Base-by-base conservation (phyloP, 495 filamentous ascomycete species). In the Daldinia caldariorum region DNA sequence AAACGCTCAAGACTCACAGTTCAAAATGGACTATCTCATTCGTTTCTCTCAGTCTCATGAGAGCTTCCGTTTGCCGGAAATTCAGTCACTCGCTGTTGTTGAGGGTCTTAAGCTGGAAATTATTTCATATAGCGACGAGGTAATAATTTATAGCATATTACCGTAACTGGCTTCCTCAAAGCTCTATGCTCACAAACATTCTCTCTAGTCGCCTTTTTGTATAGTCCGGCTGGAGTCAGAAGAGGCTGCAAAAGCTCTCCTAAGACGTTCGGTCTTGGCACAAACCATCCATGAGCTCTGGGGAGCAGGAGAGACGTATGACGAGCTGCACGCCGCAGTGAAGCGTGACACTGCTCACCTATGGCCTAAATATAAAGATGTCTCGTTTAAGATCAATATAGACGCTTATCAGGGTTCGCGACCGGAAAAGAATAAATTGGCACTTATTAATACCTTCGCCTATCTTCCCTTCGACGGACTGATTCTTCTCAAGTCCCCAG, bases 1-100 rank as follows among this genome's bases (percentile, higher is more conserved):
- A 61, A 31, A 50, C 54, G 50, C 35, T 6, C 26, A 58, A 55
- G 43, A 12, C 56, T 26, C 26, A 51, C 37, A 34, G 62, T 31
- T 35, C 59, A 74, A 61, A 1, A 90, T 92, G 87, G 88, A 95
- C 62, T 98, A 91, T 72, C 87, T 99, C 50, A 89, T 99, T 63
- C 91, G 94, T 67, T 93, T 98, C 75, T 92, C 89, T 10, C 96
- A 98, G 77, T 83, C 85, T 57, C 94, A 97, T 76, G 93, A 97
- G 83, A 90, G 87, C 13, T 99, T 99, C 76, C 91, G 94, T 58
- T 85, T 86, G 63, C 85, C 94, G 8, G 95, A 99, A 78, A 84
- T 97, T n/a, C 80, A 94, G 73, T 88, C 95, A 20, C 79, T 98
- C 18, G 94, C 95, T 6, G 77, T 87, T 6, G 76, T 96, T 13